phyloP scores from a whole-genome alignment of 176 grass and related monocot genomes.

The Raddia guianensis region DNA sequence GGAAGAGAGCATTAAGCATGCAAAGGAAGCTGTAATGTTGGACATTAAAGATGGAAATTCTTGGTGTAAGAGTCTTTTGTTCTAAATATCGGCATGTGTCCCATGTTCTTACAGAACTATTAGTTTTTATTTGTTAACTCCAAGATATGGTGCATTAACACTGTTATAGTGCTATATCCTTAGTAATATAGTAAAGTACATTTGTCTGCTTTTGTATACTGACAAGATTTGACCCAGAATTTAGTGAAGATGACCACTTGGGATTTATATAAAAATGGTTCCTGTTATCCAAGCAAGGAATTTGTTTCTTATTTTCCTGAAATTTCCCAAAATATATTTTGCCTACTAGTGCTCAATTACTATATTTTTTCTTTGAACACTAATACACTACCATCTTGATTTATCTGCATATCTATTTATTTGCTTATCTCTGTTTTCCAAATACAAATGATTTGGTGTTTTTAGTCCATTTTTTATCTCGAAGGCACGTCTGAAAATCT shows the following conservation, averaged over 20 bases:
- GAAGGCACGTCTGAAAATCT: no score
- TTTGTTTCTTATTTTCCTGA: neutral
- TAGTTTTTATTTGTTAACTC: neutral
- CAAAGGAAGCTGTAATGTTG: constrained; percentile 90
- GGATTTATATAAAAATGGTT: neutral
- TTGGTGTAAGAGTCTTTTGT: constrained; percentile 83
- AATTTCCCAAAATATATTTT: constrained; percentile 10
- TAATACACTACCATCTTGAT: neutral
- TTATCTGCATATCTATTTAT: no score
- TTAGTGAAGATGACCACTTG: neutral
- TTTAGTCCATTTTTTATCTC: no score
- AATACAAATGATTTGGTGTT: no score
- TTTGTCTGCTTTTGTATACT: neutral
- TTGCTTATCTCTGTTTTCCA: no score
- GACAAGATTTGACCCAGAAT: constrained; percentile 2
- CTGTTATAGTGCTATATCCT: neutral
- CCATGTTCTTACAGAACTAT: neutral
- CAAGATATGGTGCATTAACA: neutral
- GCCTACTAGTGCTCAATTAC: neutral
- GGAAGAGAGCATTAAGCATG: constrained; percentile 95
- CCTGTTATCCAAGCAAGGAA: neutral
- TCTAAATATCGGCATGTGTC: constrained; percentile 24
- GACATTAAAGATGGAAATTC: constrained; percentile 97
- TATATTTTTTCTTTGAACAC: neutral
- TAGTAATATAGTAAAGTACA: neutral